Evolutionary conservation across 139 green algal genomes (phyloP).

Genomic region (Micractinium sp.): DNA sequence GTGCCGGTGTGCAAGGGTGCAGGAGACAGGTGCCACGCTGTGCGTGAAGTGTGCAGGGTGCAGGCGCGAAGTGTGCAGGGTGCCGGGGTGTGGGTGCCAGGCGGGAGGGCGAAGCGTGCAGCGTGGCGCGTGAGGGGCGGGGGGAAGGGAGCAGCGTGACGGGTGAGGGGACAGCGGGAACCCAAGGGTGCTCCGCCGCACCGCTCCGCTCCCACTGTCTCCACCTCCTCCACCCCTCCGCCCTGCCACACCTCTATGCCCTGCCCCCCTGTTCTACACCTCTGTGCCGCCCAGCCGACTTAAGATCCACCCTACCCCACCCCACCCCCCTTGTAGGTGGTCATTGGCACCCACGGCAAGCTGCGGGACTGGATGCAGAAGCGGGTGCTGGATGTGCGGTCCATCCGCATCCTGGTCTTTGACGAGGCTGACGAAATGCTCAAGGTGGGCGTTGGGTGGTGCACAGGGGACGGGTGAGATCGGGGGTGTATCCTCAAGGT

Average conservation of each 20-base stretch:
- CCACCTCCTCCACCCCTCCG: not conserved
- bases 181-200: too few relatives aligned
- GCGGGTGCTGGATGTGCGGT: conserved; percentile 72
- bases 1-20: not conserved
- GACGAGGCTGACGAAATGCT: conserved; percentile 99
- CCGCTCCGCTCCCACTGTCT: not conserved
- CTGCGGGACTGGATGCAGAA: conserved; percentile 90
- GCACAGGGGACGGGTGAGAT: too few relatives aligned
- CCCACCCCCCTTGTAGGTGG: conserved; percentile 64
- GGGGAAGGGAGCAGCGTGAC: too few relatives aligned
- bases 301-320: not conserved
- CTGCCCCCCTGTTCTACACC: not conserved
- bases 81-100: too few relatives aligned
- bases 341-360: conserved; percentile 97
- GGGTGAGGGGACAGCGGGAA: too few relatives aligned
- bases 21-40: too few relatives aligned
- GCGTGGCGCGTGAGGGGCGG: not conserved
- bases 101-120: too few relatives aligned
- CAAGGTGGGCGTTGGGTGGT: conserved; percentile 67
- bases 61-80: too few relatives aligned
- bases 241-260: too few relatives aligned
- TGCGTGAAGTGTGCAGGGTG: too few relatives aligned
- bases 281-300: too few relatives aligned
- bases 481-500: too few relatives aligned
- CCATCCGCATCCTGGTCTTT: conserved; percentile 94